phyloP scores from a whole-genome alignment of 192 early-diverging fungal species.

The Geranomyces variabilis region DNA sequence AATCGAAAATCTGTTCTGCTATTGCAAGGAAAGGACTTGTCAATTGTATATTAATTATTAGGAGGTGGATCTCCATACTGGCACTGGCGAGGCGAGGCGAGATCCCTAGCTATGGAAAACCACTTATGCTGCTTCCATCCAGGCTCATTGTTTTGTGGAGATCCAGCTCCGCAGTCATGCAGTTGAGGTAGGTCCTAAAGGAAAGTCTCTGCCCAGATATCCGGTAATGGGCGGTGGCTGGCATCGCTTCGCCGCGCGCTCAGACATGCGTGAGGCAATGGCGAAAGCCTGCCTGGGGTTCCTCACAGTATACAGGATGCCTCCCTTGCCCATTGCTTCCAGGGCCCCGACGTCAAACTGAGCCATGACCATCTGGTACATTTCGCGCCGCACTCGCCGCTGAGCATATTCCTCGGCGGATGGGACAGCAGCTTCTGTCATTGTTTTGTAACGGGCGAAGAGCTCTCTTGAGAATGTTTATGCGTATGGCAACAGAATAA shows the following conservation, averaged over 20 bases:
- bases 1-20: too few species aligned
- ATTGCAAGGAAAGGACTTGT: too few species aligned
- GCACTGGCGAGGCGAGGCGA: too few species aligned
- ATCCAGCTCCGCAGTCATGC: too few species aligned
- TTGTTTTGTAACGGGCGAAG: neutral
- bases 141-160: too few species aligned
- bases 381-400: conserved; percentile 1
- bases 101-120: too few species aligned
- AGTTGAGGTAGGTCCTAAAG: too few species aligned
- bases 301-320: conserved; percentile 11
- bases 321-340: conserved; percentile 9
- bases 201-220: too few species aligned
- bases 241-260: conserved; percentile 12
- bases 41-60: too few species aligned
- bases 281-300: conserved; percentile 5
- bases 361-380: conserved; percentile 10
- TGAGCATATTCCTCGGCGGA: conserved; percentile 2
- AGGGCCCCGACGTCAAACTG: conserved; percentile 8
- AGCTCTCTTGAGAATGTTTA: neutral
- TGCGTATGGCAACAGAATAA: conserved; percentile 15
- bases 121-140: too few species aligned
- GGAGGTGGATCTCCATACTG: too few species aligned
- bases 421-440: neutral
- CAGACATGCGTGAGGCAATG: conserved; percentile 5
- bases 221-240: neutral